Evolutionary conservation across 768 basidiomycete genomes (phyloP), one percentile per base, ranked within the genome.

Genomic region (Rhodotorula taiwanensis): DNA sequence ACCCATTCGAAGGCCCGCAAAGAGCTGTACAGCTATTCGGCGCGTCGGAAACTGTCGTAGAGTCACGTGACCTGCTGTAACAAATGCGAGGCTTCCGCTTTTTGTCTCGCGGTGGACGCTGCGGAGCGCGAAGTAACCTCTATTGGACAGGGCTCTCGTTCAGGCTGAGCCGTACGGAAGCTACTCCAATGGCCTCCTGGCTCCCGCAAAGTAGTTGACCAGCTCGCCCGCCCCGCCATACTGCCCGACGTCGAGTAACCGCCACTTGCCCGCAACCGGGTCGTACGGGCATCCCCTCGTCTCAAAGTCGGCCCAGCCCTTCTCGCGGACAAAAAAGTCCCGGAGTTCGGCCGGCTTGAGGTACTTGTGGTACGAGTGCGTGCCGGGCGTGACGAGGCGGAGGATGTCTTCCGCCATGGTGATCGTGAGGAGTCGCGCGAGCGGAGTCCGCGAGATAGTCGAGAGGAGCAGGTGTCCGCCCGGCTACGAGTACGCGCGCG

Each of bases 401-500:
- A 93, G 79, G 62, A 91, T 74, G 49, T 88, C 78, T 76, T 99
- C 94, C 2, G 93, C 94, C 39, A 89, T 76, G 50, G 85, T 78
- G 65, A 88, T 84, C 8, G 86, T 85, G 39, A 88, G 74, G 52
- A 86, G 75, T 70, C 83, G 83, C n/a, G 86, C 77, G 45, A 88
- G 79, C 6, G 85, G 84, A 15, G 86, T 87, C 43, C 95, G 88
- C 0, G 94, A 85, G 67, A 99, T 88, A 20, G 94, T 98, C 18
- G 93, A 97, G 42, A 99, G 80, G 79, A 98, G 88, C 23, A 99
- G 82, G 72, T 94, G 90, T 5, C 95, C 94, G 9, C 92, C 92
- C 16, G 95, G 95, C 92, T 97, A 70, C 7, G 23, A 5, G 34
- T 1, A 11, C 5, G 41, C 28, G 20, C 39, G 2, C 20, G 23